Evolutionary conservation across 192 early-diverging fungal species (phyloP), one percentile per base, ranked within the genome.

Genomic region (Backusella australiensis): DNA sequence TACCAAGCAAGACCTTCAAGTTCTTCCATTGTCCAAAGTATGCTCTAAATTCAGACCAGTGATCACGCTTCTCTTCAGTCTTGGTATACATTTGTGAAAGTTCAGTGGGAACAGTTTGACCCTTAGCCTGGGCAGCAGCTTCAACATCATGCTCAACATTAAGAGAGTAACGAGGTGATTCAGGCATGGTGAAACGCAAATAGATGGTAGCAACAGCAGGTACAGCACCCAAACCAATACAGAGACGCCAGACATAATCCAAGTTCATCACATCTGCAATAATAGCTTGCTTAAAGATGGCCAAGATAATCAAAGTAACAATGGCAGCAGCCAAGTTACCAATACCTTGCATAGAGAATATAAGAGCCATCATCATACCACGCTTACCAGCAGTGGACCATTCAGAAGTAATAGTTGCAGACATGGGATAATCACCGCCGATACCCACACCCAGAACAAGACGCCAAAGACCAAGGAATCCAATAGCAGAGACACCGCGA

Each of bases 351-450:
- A 94, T 96, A 75, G 95, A 91, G 85, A 98, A 98, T 67, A 79
- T 83, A 26, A 98, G 92, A 69, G 80, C 80, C 80, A 81, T 81
- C 79, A 81, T 81, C 80, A 81, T 81, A 74, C 97, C 97, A 59
- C 97, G 91, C 81, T 91, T 89, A 38, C 90, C 83, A 69, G 91
- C 85, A 53, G 91, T 86, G 46, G 96, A 90, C 78, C 94, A 98
- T 88, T 98, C 97, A 63, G 95, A 93, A 34, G 95, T 95, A 71
- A 98, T 97, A 56, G 79, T 81, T 52, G 95, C 95, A 11, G 94
- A 96, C 77, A 98, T 86, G 19, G 97, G 97, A 81, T 98, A 98
- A 83, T 98, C 96, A 73, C 95, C 95, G 75, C 97, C 97, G 77
- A 97, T 91, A 78, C 97, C 97, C 67, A 97, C 86, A 77, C 97